Evolutionary conservation across 2,329 filamentous ascomycete species (phyloP).

Genomic region (Sarocladium kiliense): DNA sequence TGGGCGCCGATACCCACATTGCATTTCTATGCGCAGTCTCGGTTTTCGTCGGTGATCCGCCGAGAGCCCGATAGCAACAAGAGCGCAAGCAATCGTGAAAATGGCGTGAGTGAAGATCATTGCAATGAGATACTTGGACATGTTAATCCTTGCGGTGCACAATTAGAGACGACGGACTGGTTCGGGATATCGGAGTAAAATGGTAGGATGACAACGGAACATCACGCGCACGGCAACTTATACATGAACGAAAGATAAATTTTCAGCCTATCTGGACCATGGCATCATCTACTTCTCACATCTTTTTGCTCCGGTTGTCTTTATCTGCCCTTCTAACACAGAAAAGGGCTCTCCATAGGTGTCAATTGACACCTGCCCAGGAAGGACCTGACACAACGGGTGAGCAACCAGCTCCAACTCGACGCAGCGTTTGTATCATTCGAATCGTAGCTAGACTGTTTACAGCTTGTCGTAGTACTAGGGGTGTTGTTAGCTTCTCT

Average conservation of each 20-base stretch:
- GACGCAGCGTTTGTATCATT: constrained; percentile 8
- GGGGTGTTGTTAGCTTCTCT: constrained; percentile 17
- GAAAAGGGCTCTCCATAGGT: not conserved
- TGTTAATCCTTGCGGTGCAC: too few species aligned
- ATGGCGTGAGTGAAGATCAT: too few species aligned
- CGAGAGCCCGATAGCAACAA: not conserved
- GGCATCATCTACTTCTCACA: constrained; percentile 7
- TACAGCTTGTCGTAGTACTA: constrained; percentile 99
- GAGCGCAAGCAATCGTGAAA: not conserved
- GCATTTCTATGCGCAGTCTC: not conserved
- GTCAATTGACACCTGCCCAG: not conserved
- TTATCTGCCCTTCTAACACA: not conserved
- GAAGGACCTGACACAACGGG: constrained; percentile 1
- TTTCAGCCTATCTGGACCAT: constrained; percentile 8
- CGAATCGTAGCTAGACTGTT: constrained; percentile 32
- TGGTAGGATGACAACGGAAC: too few species aligned
- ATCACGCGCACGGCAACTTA: not conserved
- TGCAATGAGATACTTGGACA: too few species aligned
- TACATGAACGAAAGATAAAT: constrained; percentile 9
- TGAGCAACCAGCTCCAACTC: constrained; percentile 6
- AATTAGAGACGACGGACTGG: too few species aligned
- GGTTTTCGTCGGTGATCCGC: constrained; percentile 2
- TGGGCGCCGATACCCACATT: not conserved
- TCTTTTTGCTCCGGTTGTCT: constrained; percentile 2
- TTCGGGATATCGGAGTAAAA: too few species aligned